phyloP scores from a whole-genome alignment of 2,329 filamentous ascomycete genomes.

The Chaetothyriales sp. region DNA sequence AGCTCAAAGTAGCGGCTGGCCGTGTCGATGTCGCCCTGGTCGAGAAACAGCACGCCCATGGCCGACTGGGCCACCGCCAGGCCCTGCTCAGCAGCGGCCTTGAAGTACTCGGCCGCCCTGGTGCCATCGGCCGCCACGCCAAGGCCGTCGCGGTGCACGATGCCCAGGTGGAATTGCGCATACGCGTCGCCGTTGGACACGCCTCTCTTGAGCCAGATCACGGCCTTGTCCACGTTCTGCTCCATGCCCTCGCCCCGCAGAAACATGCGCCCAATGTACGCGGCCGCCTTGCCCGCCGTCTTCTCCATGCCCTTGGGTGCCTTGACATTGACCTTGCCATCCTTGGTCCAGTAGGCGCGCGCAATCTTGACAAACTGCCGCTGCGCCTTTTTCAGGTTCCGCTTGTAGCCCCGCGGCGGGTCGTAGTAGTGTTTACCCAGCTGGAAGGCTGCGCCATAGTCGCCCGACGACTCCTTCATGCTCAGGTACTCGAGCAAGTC shows the following conservation, averaged over 20 bases:
- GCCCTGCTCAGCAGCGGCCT: constrained; percentile 67
- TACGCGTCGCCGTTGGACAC: constrained; percentile 62
- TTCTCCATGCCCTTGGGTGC: constrained; percentile 60
- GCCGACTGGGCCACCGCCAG: constrained; percentile 68
- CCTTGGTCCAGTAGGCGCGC: constrained; percentile 66
- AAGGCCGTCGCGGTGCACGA: constrained; percentile 71
- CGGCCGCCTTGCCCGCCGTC: constrained; percentile 68
- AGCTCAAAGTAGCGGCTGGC: constrained; percentile 81
- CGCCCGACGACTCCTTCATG: constrained; percentile 77
- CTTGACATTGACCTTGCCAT: constrained; percentile 60
- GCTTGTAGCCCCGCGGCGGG: constrained; percentile 59
- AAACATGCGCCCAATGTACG: constrained; percentile 79
- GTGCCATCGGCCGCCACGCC: constrained; percentile 57
- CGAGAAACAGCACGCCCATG: constrained; percentile 70
- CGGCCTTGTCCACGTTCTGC: constrained; percentile 63
- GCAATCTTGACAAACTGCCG: constrained; percentile 71
- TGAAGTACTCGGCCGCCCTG: constrained; percentile 63
- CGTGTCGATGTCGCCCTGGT: constrained; percentile 69
- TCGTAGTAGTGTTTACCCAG: constrained; percentile 81
- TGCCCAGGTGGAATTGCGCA: constrained; percentile 69
- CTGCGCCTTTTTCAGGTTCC: constrained; percentile 59
- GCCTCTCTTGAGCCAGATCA: constrained; percentile 72
- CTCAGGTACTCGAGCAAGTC: constrained; percentile 92
- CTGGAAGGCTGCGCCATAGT: constrained; percentile 74
- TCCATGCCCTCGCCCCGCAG: constrained; percentile 72